Evolutionary conservation across 2,329 filamentous ascomycete genomes (phyloP).

Genomic region (Pseudocercospora macadamiae): DNA sequence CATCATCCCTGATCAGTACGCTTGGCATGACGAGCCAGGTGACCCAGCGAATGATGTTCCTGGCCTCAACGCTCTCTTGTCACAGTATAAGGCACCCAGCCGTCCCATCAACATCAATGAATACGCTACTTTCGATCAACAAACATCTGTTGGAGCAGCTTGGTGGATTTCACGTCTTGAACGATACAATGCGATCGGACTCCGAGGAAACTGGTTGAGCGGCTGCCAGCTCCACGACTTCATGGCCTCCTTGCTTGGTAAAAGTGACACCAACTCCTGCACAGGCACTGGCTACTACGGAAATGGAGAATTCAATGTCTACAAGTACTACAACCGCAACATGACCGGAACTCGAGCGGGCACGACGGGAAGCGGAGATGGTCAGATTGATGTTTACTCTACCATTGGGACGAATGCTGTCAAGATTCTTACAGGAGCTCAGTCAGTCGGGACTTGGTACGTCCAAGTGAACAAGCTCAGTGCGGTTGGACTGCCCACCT

Average conservation of each 20-base stretch:
- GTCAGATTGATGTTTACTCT: conserved; percentile 45
- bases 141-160: conserved; percentile 46
- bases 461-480: conserved; percentile 40
- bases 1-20: conserved; percentile 49
- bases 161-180: conserved; percentile 55
- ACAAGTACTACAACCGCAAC: conserved; percentile 51
- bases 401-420: conserved; percentile 38
- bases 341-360: conserved; percentile 49
- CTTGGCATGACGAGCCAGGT: conserved; percentile 47
- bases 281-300: conserved; percentile 41
- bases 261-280: conserved; percentile 32
- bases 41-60: conserved; percentile 8
- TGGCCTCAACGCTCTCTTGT: conserved; percentile 8
- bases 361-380: conserved; percentile 42
- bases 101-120: conserved; percentile 53
- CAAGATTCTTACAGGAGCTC: conserved; percentile 42
- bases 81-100: conserved; percentile 5
- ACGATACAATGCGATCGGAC: conserved; percentile 46
- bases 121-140: conserved; percentile 48
- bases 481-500: conserved; percentile 39
- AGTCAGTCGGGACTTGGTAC: conserved; percentile 39
- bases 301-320: conserved; percentile 50
- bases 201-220: conserved; percentile 52
- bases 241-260: conserved; percentile 47
- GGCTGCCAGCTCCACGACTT: conserved; percentile 49